Evolutionary conservation across 805 yeast species (phyloP).

Genomic region (Candida vaughaniae): DNA sequence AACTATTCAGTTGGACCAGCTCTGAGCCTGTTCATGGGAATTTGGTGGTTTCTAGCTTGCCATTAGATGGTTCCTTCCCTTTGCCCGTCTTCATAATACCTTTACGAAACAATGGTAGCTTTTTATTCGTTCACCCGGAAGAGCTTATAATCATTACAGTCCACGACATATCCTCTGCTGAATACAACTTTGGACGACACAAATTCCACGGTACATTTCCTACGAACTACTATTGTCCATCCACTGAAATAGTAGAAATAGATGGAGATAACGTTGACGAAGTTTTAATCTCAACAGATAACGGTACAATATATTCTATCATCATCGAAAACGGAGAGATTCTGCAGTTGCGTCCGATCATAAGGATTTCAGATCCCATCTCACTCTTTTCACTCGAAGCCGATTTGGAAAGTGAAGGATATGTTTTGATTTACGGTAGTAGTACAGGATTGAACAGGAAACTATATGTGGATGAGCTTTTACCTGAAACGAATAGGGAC

Average conservation of each 20-base stretch:
- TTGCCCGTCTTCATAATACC: constrained; percentile 46
- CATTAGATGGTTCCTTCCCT: constrained; percentile 38
- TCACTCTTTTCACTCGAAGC: constrained; percentile 31
- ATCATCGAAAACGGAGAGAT: constrained; percentile 19
- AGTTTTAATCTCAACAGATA: constrained; percentile 32
- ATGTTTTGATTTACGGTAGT: constrained; percentile 36
- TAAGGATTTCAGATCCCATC: constrained; percentile 35
- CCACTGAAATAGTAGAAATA: constrained; percentile 14
- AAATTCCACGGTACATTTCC: constrained; percentile 37
- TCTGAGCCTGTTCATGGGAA: constrained; percentile 29
- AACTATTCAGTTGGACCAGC: constrained; percentile 42
- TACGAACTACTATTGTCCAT: constrained; percentile 33
- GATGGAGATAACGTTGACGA: constrained; percentile 20
- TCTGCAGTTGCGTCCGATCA: constrained; percentile 24
- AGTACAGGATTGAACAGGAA: constrained; percentile 41
- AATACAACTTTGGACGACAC: constrained; percentile 30
- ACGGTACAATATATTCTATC: constrained; percentile 33
- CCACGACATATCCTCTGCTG: constrained; percentile 49
- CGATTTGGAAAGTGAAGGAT: constrained; percentile 15
- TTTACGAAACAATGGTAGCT: constrained; percentile 30
- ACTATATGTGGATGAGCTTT: constrained; percentile 25
- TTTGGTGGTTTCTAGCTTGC: constrained; percentile 36
- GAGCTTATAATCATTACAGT: constrained; percentile 36
- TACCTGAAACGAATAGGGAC: constrained; percentile 12
- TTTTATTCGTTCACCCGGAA: constrained; percentile 37